These are phyloP conservation scores for Coniochaeta sp. DNA, from an alignment of 2,329 filamentous ascomycete species.

Conservation along the genomic window DNA sequence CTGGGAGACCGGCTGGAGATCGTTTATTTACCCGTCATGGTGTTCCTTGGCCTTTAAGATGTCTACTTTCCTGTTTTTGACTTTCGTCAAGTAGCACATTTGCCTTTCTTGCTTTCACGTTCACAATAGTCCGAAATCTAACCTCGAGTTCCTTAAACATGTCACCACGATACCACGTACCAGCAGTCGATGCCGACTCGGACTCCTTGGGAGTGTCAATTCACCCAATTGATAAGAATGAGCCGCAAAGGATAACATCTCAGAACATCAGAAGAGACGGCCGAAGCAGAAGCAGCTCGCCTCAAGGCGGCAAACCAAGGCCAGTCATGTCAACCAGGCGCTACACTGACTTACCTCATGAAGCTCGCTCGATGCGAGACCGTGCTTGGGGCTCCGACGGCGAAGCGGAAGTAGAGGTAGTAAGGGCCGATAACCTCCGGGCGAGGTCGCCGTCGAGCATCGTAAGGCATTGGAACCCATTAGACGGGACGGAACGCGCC, in stretches of 20 bases:
- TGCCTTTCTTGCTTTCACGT: not conserved
- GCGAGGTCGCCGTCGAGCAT: not conserved
- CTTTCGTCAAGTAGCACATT: not conserved
- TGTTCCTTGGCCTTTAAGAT: conserved; percentile 1
- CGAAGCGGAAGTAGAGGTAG: not conserved
- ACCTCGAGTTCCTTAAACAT: not conserved
- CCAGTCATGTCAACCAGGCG: not conserved
- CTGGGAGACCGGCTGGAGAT: not conserved
- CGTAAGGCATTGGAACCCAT: not conserved
- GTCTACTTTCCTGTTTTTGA: not conserved
- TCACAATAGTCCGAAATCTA: not conserved
- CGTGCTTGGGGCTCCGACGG: not conserved
- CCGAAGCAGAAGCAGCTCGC: not conserved
- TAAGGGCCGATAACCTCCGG: not conserved
- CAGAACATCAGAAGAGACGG: not conserved
- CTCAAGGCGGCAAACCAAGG: not conserved
- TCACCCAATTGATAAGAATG: not conserved
- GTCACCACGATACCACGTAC: not conserved
- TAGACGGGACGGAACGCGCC: not conserved
- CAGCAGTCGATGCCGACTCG: not conserved
- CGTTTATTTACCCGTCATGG: conserved; percentile 8
- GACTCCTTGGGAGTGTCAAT: not conserved
- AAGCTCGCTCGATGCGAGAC: not conserved
- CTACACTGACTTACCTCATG: not conserved
- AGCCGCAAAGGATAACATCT: not conserved